Evolutionary conservation across 1,284 basidiomycete genomes (phyloP).

Genomic region (Bondarzewia mesenterica): DNA sequence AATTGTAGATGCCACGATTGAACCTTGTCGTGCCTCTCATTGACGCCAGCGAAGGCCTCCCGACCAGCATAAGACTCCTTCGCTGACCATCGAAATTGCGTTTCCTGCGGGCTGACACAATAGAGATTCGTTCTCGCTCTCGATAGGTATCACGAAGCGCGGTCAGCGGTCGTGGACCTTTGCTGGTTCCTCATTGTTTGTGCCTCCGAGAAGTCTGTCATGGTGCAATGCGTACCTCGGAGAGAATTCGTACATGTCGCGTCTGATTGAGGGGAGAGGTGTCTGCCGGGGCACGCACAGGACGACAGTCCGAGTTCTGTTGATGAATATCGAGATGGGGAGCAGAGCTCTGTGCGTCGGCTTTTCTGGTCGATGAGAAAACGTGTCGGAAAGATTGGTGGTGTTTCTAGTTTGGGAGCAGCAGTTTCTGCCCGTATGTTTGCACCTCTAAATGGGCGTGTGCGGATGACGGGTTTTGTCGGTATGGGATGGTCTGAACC

Average conservation of each 20-base stretch:
- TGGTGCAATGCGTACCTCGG: not conserved
- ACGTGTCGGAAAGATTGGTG: not conserved
- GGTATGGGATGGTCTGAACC: not conserved
- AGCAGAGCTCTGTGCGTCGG: not conserved
- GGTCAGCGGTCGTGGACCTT: not conserved
- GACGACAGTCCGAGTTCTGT: not conserved
- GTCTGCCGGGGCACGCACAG: not conserved
- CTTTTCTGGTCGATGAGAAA: not conserved
- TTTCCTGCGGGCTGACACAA: not conserved
- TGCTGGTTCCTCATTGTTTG: not conserved
- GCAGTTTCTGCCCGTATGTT: not conserved
- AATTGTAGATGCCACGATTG: not conserved
- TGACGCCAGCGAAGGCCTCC: not conserved
- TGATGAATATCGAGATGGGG: not conserved
- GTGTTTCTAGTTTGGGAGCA: not conserved
- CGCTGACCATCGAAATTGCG: not conserved
- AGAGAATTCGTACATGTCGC: not conserved
- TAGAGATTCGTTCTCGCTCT: constrained; percentile 1
- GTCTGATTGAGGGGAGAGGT: constrained; percentile 1
- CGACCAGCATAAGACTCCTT: not conserved
- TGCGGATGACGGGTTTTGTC: not conserved
- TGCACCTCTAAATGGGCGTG: not conserved
- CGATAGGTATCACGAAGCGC: not conserved
- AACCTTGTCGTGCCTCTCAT: not conserved
- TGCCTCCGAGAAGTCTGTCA: not conserved